Evolutionary conservation across 495 filamentous ascomycete species (phyloP), one percentile per base, ranked within the genome.

Genomic region (Xylaria grammica): DNA sequence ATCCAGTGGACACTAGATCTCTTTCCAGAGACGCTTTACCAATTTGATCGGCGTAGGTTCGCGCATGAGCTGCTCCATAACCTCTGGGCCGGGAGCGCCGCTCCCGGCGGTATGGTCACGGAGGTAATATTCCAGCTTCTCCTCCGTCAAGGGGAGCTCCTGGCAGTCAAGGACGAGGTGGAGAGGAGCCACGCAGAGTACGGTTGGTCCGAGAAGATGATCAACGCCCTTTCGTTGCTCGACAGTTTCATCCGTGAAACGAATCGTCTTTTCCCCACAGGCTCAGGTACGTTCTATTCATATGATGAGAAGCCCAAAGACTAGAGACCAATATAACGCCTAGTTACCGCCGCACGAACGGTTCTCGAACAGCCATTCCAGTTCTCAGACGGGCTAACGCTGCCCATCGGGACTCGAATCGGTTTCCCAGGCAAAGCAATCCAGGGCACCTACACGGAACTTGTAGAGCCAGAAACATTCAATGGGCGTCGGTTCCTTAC

Each of bases 211-310:
- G 45, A 49, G 45, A 26, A 15, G 20, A 26, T 26, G n/a, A 22
- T 49, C 45, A 49, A 26, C 22, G 20, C 19, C 5, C 45, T 49
- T 24, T 49, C 45, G 45, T 26, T 49, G 19, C 45, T 49, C 3
- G 45, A 49, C 45, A 49, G 45, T 26, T 49, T 49, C 20, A 49
- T 49, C 22, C 45, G 45, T 26, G 45, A 49, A 26, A 49, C 45
- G 19, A 49, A 49, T 26, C 45, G 45, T 3, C 45, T 49, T 26
- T 7, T 24, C 45, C 45, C 45, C 5, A 49, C 45, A 49, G 45
- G 45, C 5, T 49, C 45, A 26, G 45, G 20, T 49, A 26, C 19
- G 19, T 49, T 22, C 22, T 9, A 6, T 49, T 6, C 6, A 49
- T 26, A 26, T 49, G 5, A 24, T 49, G 3, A 49, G 13, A 22